These are phyloP conservation scores for Xylaria sp. DNA, from an alignment of 2,329 filamentous ascomycete genomes.

Conservation along the genomic window DNA sequence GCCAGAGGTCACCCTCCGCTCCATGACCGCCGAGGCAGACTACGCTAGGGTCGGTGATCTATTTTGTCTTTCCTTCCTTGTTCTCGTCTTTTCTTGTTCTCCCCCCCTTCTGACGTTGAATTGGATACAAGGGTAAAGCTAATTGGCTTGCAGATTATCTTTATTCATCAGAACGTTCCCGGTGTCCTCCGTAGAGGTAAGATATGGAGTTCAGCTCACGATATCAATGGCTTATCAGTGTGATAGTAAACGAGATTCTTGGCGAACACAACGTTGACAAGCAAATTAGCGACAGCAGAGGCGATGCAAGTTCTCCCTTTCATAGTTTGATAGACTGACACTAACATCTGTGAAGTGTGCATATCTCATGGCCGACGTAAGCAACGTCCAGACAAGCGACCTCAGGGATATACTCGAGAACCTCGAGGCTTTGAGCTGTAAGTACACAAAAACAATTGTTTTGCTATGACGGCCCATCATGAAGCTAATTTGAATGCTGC, in stretches of 20 bases:
- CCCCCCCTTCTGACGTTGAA: no score
- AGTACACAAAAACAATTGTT: no score
- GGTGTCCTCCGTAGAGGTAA: slow-evolving; percentile 86
- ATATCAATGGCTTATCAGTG: slow-evolving; percentile 17
- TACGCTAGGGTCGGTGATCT: slow-evolving; percentile 73
- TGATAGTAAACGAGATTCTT: slow-evolving; percentile 88
- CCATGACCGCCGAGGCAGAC: slow-evolving; percentile 86
- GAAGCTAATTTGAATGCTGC: slow-evolving; percentile 26
- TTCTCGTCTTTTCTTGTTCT: no score
- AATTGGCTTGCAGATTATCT: slow-evolving; percentile 69
- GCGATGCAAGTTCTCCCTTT: slow-evolving; percentile 65
- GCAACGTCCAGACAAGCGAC: slow-evolving; percentile 77
- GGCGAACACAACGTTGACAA: slow-evolving; percentile 98
- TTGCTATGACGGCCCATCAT: background rate
- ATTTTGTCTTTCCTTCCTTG: background rate
- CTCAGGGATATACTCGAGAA: slow-evolving; percentile 86
- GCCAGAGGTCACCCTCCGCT: slow-evolving; percentile 90
- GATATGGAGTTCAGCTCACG: slow-evolving; percentile 9
- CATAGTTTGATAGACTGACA: background rate
- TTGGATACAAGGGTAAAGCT: slow-evolving; percentile 21
- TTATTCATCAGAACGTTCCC: slow-evolving; percentile 95
- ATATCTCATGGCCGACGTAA: slow-evolving; percentile 98
- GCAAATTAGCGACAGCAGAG: slow-evolving; percentile 95
- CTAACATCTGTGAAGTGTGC: slow-evolving; percentile 62
- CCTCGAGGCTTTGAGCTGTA: slow-evolving; percentile 81